Evolutionary conservation across 73 alveolate genomes (phyloP), one percentile per base, ranked within the genome.

Genomic region (Symbiodinium pilosum): DNA sequence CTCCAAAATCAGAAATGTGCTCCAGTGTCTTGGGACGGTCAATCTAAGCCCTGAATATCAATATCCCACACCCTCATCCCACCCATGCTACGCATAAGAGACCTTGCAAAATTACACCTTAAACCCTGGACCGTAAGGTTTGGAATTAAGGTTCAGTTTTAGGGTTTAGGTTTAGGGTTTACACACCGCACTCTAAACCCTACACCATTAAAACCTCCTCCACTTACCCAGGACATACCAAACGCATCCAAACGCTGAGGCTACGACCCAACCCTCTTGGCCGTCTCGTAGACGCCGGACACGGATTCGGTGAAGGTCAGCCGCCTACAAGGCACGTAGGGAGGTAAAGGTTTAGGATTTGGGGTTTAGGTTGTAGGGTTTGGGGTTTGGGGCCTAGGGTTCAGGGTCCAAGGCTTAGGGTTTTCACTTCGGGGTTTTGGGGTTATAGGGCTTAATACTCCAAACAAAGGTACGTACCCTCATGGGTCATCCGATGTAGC

Each of bases 231-330:
- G n/a, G n/a, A n/a, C n/a, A n/a, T n/a, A 54, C 0, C 34, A 7
- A 47, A 47, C 64, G 64, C 64, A 7, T 16, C 64, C 64, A 7
- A 47, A n/a, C 73, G 32, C 81, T n/a, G 81, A 28, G 81, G 39
- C 41, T 4, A 18, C 39, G 9, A 26, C 95, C 97, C 97, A 91
- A 24, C 97, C 97, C 97, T 91, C 97, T n/a, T 91, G 97, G n/a
- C 97, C 97, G 52, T 91, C 97, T 21, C 81, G 77, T 81, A 91
- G 51, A 8, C 97, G 64, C 39, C 97, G 89, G 51, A 42, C 97
- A 6, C 97, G 97, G 51, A 91, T 71, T 52, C 97, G 97, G 43
- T 91, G 97, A 21, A 91, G 88, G 40, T 91, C 97, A 77, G 54
- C 40, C 54, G 47, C 77, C 97, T 89, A 28, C 12, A 28, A 2